Base-by-base conservation (phyloP, 192 early-diverging fungal genomes). In the Powellomyces hirtus region DNA sequence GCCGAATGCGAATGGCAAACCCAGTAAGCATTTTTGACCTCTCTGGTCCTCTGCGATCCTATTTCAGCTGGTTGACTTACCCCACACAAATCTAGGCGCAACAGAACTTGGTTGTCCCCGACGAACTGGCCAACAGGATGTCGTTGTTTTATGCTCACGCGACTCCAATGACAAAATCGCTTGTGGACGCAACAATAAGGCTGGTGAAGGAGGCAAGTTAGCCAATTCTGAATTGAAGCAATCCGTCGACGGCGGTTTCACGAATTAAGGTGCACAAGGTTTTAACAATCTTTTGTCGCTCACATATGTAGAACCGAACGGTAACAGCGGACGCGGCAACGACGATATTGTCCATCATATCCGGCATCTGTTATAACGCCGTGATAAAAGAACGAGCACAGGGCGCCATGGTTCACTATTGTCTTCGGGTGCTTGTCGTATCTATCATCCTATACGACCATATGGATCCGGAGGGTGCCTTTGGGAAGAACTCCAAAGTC, bases 81-180 rank as follows among this genome's bases (percentile, higher is more conserved):
- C 10, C 18, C 40, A 18, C 18, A 42, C 16, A 18, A 49, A 24
- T 49, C 22, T 27, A 71, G 67, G n/a, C 40, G 13, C 67, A 71
- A 30, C 61, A 56, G 34, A 56, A 26, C 35, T 38, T 73, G 29
- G 62, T 81, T 30, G 77, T 85, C 16, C 60, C 67, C 42, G 94
- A 94, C 67, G 94, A 93, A 38, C 77, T 91, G 13, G 94, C 96
- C 52, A 97, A 96, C 71, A 79, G 86, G 22, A 96, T 98, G 85
- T 96, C 96, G 20, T 84, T 98, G 58, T 98, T 98, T 76, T 96
- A 92, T 66, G 96, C 96, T 27, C 92, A 97, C 77, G 89, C 94
- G 53, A 93, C 89, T 29, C 95, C 96, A 0, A 92, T 98, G 89
- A 78, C 94, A 26, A 94, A 91, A 79, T 79, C 84, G 24, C 83